Evolutionary conservation across 805 yeast genomes (phyloP), one percentile per base, ranked within the genome.

Genomic region (Millerozyma miso): DNA sequence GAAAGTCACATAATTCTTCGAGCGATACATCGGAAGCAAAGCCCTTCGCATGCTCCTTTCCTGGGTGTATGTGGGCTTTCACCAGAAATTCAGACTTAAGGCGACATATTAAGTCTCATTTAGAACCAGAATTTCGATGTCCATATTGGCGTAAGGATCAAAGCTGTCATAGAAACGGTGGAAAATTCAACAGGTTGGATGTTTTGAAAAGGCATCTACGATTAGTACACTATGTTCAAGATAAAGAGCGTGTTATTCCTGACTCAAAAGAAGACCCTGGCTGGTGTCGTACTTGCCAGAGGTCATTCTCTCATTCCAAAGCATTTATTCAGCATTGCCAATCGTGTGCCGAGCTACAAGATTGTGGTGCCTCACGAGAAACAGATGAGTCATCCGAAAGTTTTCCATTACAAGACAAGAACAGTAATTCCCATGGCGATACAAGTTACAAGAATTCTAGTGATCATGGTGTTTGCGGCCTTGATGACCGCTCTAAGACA

Each of bases 111-210:
- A 74, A 83, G 48, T 80, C 87, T 3, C 91, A 85, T 55, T 71
- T 73, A 35, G 72, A 76, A 39, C 90, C 90, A 2, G 73, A 72
- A 45, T 79, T 79, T 53, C 82, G 77, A 48, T 85, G 91, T 56
- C 91, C 91, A 2, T 85, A 73, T 62, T 83, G 86, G 85, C 71
- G 71, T 42, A 67, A 73, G 19, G 85, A 81, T 50, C 80, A 83
- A 3, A 76, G 85, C 4, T 85, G 90, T 57, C 93, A 85, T 59
- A 71, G 85, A 42, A 83, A 83, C 49, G 87, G 85, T 16, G 90
- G 91, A 13, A 77, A 87, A 0, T 85, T 85, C 62, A 80, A 79
- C 52, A 69, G 93, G 36, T 62, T 83, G 46, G 93, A 85, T 54
- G 90, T 85, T 23, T 65, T 85, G 48, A 85, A 85, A 50, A 71